Evolutionary conservation across 176 grass and related monocot species (phyloP).

Genomic region (Oryza glumipatula): DNA sequence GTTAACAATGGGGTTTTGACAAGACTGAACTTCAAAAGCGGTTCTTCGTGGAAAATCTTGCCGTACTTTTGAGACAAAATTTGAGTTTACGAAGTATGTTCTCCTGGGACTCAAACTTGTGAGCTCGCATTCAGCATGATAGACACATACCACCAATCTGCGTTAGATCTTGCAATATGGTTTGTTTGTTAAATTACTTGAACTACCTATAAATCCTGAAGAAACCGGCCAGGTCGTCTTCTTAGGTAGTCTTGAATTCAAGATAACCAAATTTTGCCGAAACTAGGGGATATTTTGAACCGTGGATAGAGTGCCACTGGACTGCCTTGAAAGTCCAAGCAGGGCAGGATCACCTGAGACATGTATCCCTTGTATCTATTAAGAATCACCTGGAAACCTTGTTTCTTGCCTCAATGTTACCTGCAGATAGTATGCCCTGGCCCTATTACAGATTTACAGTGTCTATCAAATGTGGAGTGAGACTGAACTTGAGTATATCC

Average conservation of each 20-base stretch:
- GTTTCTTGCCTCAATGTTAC: background rate
- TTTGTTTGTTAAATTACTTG: background rate
- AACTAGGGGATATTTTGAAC: background rate
- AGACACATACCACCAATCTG: too few relatives aligned
- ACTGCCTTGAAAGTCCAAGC: background rate
- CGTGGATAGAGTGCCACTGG: too few relatives aligned
- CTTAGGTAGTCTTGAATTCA: too few relatives aligned
- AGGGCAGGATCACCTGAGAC: background rate
- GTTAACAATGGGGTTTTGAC: background rate
- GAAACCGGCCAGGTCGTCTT: too few relatives aligned
- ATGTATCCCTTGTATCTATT: background rate
- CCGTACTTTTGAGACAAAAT: background rate
- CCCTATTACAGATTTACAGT: background rate
- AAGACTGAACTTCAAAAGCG: background rate
- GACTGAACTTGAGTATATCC: background rate
- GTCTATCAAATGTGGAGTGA: background rate
- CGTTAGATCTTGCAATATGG: background rate
- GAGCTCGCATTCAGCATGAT: background rate
- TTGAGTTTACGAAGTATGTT: background rate
- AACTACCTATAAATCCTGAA: background rate
- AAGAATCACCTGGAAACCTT: constrained; percentile 13
- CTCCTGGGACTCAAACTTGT: too few relatives aligned
- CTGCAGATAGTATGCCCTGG: background rate
- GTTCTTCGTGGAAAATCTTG: background rate
- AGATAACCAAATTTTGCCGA: background rate